These are phyloP conservation scores for Rhizopus arrhizus DNA, from an alignment of 371 early-diverging fungal genomes.

Conservation along the genomic window DNA sequence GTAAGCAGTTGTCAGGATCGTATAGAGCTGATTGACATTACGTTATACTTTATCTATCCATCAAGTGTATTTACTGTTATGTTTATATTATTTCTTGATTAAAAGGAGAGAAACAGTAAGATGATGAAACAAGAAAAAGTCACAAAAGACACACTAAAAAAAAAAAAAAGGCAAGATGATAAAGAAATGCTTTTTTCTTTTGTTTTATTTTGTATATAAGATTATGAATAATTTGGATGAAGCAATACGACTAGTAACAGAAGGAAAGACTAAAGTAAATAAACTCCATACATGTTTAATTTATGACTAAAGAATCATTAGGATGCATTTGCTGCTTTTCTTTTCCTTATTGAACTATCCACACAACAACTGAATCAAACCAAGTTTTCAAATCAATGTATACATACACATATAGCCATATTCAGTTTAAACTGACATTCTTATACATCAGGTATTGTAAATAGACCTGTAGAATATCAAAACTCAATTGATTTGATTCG, in stretches of 20 bases:
- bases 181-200: background rate
- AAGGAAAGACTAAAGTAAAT: conserved; percentile 1
- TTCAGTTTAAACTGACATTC: background rate
- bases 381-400: conserved; percentile 52
- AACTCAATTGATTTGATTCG: conserved; percentile 33
- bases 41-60: too few relatives aligned
- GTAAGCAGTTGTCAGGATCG: too few relatives aligned
- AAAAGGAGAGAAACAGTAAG: background rate
- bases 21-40: too few relatives aligned
- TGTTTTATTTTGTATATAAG: background rate
- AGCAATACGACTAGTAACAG: background rate
- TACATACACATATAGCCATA: background rate
- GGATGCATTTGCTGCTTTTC: conserved; percentile 49
- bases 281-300: background rate
- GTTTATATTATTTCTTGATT: conserved; percentile 7
- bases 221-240: background rate
- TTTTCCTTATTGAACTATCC: conserved; percentile 39
- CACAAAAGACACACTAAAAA: background rate
- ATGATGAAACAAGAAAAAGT: background rate
- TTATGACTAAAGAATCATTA: conserved; percentile 8
- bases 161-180: background rate
- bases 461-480: conserved; percentile 36
- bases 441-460: conserved; percentile 33
- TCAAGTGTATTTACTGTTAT: too few relatives aligned
- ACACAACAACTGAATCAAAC: conserved; percentile 41